phyloP scores from a whole-genome alignment of 2,329 filamentous ascomycete species.

The Fusarium equiseti region DNA sequence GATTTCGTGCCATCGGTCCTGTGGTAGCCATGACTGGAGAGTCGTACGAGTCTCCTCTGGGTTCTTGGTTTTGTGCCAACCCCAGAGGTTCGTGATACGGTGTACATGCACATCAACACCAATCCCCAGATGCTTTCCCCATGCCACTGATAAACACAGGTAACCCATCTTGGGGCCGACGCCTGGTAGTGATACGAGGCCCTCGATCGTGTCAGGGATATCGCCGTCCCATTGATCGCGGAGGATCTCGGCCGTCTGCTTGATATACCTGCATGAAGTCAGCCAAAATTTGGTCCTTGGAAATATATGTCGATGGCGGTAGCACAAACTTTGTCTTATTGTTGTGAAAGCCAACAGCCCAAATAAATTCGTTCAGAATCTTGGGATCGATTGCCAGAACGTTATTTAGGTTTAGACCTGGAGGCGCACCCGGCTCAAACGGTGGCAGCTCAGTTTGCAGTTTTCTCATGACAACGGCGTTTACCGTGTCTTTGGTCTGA shows the following conservation, averaged over 20 bases:
- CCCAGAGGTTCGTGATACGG: conserved; percentile 93
- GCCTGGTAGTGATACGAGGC: conserved; percentile 81
- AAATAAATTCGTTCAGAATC: conserved; percentile 78
- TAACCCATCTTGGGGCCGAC: conserved; percentile 97
- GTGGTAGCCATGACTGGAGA: conserved; percentile 85
- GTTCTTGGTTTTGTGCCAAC: conserved; percentile 84
- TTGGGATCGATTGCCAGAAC: conserved; percentile 78
- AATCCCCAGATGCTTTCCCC: conserved; percentile 73
- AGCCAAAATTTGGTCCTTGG: conserved; percentile 21
- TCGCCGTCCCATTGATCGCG: conserved; percentile 78
- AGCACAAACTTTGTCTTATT: conserved; percentile 78
- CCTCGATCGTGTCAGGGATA: conserved; percentile 82
- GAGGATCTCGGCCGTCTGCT: conserved; percentile 78
- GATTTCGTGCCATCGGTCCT: conserved; percentile 90
- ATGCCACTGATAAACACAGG: conserved; percentile 82
- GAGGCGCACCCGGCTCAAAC: conserved; percentile 56
- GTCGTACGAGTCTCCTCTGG: conserved; percentile 85
- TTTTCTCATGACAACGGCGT: conserved; percentile 82
- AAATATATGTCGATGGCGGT: neutral
- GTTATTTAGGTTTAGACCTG: conserved; percentile 78
- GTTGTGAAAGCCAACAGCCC: conserved; percentile 92
- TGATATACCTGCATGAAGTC: conserved; percentile 67
- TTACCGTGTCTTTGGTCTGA: conserved; percentile 94
- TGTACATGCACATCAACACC: conserved; percentile 96
- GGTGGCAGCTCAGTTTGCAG: conserved; percentile 80